Conservation (phyloP, 139 green algal species). For the Eudorina sp. region DNA sequence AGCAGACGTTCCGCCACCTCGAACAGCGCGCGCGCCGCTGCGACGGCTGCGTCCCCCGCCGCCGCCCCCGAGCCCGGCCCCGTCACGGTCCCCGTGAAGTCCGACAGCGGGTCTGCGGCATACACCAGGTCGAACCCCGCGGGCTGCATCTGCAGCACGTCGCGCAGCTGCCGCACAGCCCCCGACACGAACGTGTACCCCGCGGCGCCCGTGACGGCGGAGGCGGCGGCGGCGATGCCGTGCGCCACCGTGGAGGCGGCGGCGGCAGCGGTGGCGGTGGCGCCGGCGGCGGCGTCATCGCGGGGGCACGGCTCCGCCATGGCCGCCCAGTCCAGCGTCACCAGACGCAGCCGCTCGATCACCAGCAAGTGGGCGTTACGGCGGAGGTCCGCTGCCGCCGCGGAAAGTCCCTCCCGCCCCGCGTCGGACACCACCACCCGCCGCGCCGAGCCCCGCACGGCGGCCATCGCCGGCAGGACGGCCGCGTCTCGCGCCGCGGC, state of each 20-base stretch:
- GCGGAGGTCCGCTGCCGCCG: slow-evolving; percentile 50
- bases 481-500: neutral
- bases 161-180: slow-evolving; percentile 19
- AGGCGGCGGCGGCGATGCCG: neutral
- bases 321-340: slow-evolving; percentile 23
- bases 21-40: neutral
- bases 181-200: slow-evolving; percentile 24
- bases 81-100: neutral
- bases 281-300: neutral
- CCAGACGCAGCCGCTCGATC: slow-evolving; percentile 37
- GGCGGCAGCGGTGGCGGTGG: too few species aligned
- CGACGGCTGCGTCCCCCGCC: neutral
- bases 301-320: too few species aligned
- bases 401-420: slow-evolving; percentile 29
- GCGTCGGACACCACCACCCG: slow-evolving; percentile 54
- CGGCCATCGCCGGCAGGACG: slow-evolving; percentile 35
- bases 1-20: slow-evolving; percentile 1
- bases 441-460: slow-evolving; percentile 34
- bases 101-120: slow-evolving; percentile 16
- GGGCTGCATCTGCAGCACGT: slow-evolving; percentile 10
- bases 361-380: slow-evolving; percentile 53
- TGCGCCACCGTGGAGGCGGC: too few species aligned
- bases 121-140: slow-evolving; percentile 32
- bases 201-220: neutral
- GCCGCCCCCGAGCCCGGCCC: neutral